Evolutionary conservation across 2,329 filamentous ascomycete genomes (phyloP), one percentile per base, ranked within the genome.

Genomic region (Talaromyces sp.): DNA sequence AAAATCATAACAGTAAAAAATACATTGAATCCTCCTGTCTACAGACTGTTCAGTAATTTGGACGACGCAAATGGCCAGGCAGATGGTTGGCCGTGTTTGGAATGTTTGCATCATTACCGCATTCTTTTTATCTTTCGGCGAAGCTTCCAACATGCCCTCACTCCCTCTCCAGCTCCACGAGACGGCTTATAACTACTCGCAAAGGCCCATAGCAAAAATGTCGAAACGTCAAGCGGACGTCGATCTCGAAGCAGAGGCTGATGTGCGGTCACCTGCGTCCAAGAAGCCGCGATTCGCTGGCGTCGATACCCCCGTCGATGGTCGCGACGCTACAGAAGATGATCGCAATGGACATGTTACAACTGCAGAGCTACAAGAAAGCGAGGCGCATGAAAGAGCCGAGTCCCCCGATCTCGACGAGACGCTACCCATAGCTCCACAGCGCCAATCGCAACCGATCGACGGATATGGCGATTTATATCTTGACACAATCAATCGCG

Each of bases 381-480:
- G 63, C 27, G 70, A 65, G 19, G 19, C 44, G 22, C 67, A 70
- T 13, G 66, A 72, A 58, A 59, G 64, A 19, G 64, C 62, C 30
- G 69, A 67, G 17, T 68, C 66, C 44, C 72, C 67, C 36, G 75
- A 73, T 59, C 66, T 68, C 30, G 74, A 77, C 32, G 75, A 79
- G 54, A 71, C 77, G 57, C 67, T 64, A 39, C 69, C 73, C 22
- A 70, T 70, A 53, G 75, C 74, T 13, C 75, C 78, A 49, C 71
- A 77, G 65, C 86, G 91, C 66, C 92, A 96, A 74, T 81, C 82
- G 56, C 91, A 89, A 52, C 92, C 93, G 17, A 85, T 90, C 36
- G 90, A 90, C 73, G 93, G 93, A 64, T 99, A 97, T 80, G 88
- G 90, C 70, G 93, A 99, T 75, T 87, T 99, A 30, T 99, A 99